Evolutionary conservation across 352 stramenopile species (phyloP).

Genomic region (Sclerospora graminicola): DNA sequence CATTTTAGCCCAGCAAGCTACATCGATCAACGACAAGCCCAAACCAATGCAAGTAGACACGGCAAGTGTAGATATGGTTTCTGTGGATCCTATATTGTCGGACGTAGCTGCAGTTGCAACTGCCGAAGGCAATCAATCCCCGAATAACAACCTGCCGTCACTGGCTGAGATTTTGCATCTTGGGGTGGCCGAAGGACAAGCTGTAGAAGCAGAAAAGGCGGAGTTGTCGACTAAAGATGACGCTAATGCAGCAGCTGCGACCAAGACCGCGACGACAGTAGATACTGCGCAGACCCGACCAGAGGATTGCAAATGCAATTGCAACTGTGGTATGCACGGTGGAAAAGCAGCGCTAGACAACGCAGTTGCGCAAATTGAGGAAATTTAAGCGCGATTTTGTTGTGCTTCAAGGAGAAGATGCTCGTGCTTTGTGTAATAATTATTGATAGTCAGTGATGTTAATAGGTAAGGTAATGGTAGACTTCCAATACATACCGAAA

Average conservation of each 20-base stretch:
- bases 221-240: neutral
- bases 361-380: slow-evolving; percentile 11
- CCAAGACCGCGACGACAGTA: neutral
- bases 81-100: neutral
- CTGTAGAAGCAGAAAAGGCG: neutral
- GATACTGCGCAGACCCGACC: slow-evolving; percentile 2
- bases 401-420: neutral
- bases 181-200: slow-evolving; percentile 19
- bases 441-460: too few species aligned
- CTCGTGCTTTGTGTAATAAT: too few species aligned
- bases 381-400: slow-evolving; percentile 11
- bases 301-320: slow-evolving; percentile 25
- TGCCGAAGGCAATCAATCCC: slow-evolving; percentile 13
- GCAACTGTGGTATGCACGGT: slow-evolving; percentile 19
- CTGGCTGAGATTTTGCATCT: slow-evolving; percentile 67
- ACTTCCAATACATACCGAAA: too few species aligned
- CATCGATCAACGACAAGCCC: slow-evolving; percentile 22
- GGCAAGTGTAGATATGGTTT: neutral
- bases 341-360: slow-evolving; percentile 10
- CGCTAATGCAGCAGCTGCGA: neutral
- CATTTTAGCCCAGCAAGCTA: slow-evolving; percentile 57
- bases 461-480: too few species aligned
- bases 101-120: neutral
- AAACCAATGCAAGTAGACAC: slow-evolving; percentile 16
- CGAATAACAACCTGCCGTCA: slow-evolving; percentile 47